phyloP scores from a whole-genome alignment of 768 basidiomycete species.

The Filobasidium wieringae region DNA sequence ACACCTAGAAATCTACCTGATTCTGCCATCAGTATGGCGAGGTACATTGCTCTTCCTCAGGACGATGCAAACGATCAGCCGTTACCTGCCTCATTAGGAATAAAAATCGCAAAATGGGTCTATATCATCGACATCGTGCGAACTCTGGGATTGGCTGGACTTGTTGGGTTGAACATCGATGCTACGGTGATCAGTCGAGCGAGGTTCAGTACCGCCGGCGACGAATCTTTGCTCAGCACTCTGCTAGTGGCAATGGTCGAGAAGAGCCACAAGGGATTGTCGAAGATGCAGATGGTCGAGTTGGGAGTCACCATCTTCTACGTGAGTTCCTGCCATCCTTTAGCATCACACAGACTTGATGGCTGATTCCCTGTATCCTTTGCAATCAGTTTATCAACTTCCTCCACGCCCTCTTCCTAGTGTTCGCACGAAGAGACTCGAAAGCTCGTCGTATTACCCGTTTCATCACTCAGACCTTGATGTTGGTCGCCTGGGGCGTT shows the following conservation, averaged over 20 bases:
- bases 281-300: constrained; percentile 14
- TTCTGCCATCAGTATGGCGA: no score
- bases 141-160: background rate
- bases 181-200: background rate
- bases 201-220: background rate
- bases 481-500: constrained; percentile 45
- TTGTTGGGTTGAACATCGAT: background rate
- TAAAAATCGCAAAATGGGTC: background rate
- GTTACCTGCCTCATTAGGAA: no score
- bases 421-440: constrained; percentile 1
- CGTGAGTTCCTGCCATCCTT: constrained; percentile 21
- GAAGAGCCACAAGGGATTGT: background rate
- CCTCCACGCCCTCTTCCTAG: background rate
- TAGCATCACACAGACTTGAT: constrained; percentile 29
- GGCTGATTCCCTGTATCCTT: constrained; percentile 42
- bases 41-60: no score
- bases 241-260: background rate
- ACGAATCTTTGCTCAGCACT: background rate
- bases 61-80: no score
- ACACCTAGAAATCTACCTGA: no score
- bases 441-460: constrained; percentile 30
- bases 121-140: background rate
- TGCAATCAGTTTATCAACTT: constrained; percentile 25
- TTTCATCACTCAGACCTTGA: constrained; percentile 45
- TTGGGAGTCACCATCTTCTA: constrained; percentile 38